These are phyloP conservation scores for Lasiodiplodia theobromae DNA, from an alignment of 2,329 filamentous ascomycete genomes.

Conservation along the genomic window DNA sequence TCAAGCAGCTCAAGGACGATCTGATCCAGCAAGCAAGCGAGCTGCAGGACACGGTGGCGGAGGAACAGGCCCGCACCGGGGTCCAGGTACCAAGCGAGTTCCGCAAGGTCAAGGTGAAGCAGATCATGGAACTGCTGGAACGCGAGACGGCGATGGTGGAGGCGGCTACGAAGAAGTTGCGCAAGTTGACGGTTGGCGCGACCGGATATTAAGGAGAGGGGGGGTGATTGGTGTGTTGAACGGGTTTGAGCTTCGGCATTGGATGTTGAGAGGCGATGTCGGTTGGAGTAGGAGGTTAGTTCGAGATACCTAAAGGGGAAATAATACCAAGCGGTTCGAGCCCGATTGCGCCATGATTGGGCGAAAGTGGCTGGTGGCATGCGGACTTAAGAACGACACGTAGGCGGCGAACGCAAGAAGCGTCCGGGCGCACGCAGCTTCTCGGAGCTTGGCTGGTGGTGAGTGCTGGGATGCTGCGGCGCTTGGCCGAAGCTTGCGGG, in stretches of 20 bases:
- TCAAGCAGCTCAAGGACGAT: conserved; percentile 62
- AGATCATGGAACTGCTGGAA: conserved; percentile 43
- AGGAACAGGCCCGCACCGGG: conserved; percentile 30
- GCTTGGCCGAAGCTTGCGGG: conserved; percentile 21
- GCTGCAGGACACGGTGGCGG: conserved; percentile 30
- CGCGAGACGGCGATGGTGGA: conserved; percentile 44
- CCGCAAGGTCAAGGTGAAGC: conserved; percentile 44
- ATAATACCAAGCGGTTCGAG: conserved; percentile 25
- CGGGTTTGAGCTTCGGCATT: conserved; percentile 14
- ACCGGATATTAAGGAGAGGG: conserved; percentile 15
- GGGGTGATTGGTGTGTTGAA: conserved; percentile 1
- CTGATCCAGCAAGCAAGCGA: conserved; percentile 47
- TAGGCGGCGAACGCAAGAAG: conserved; percentile 14
- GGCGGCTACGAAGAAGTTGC: conserved; percentile 40
- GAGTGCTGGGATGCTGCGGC: conserved; percentile 8
- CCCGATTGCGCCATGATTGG: neutral
- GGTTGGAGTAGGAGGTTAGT: neutral
- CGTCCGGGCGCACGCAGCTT: neutral
- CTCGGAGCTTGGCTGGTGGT: conserved; percentile 13
- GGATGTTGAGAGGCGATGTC: conserved; percentile 1
- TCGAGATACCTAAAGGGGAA: conserved; percentile 27
- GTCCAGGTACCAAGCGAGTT: conserved; percentile 43
- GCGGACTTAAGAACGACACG: conserved; percentile 20
- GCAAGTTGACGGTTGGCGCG: conserved; percentile 33
- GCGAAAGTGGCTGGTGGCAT: neutral